phyloP scores from a whole-genome alignment of 805 yeast genomes.

The Wickerhamiella spandovensis region DNA sequence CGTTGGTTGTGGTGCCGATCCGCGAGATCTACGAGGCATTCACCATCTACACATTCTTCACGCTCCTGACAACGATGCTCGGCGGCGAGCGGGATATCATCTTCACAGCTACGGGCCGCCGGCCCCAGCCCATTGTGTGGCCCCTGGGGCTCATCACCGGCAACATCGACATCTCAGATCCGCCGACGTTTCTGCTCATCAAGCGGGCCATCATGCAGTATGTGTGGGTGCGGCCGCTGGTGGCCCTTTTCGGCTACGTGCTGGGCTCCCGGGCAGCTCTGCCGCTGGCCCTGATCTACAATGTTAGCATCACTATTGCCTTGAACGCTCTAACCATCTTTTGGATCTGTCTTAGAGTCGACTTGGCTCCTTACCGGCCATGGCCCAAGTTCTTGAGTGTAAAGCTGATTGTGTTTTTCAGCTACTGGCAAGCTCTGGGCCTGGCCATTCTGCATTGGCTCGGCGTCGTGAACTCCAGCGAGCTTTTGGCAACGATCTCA shows the following conservation, averaged over 20 bases:
- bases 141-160: slow-evolving; percentile 31
- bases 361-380: slow-evolving; percentile 68
- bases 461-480: slow-evolving; percentile 20
- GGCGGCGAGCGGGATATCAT: slow-evolving; percentile 90
- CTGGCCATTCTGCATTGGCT: slow-evolving; percentile 30
- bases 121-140: slow-evolving; percentile 52
- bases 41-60: slow-evolving; percentile 85
- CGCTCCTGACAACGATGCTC: slow-evolving; percentile 63
- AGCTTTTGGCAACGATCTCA: slow-evolving; percentile 49
- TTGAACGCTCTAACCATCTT: slow-evolving; percentile 76
- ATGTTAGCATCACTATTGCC: slow-evolving; percentile 67
- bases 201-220: slow-evolving; percentile 85
- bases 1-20: slow-evolving; percentile 25
- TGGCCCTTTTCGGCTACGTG: slow-evolving; percentile 33
- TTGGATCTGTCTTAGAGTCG: slow-evolving; percentile 80
- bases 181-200: slow-evolving; percentile 57
- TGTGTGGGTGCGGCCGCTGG: slow-evolving; percentile 83
- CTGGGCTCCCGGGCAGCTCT: slow-evolving; percentile 32
- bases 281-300: slow-evolving; percentile 60
- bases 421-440: slow-evolving; percentile 89
- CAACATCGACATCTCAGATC: slow-evolving; percentile 73
- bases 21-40: slow-evolving; percentile 92
- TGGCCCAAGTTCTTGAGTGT: slow-evolving; percentile 89
- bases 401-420: slow-evolving; percentile 85
- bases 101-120: slow-evolving; percentile 52